Base-by-base conservation (phyloP, 1,139 yeast species). In the Insectozyma bohioensis region DNA sequence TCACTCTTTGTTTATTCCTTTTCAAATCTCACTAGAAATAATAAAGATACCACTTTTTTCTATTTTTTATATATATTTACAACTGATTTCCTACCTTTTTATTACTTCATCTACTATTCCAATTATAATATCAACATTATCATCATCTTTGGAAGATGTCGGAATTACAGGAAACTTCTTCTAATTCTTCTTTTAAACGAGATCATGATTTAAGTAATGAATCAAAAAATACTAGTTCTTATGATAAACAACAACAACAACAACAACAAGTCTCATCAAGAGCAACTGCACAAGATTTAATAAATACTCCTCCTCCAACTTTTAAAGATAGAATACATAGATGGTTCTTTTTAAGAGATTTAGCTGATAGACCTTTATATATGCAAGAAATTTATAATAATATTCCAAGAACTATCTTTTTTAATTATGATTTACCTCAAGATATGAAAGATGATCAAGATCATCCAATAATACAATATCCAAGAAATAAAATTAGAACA, bases 401-500 rank as follows among this genome's bases (percentile, higher is more conserved):
- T 17, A 58, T 56, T 20, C 72, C 74, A 2, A 48, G 75, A 31
- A 51, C 53, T 27, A 51, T 69, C 11, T 69, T 50, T 39, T 70
- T 65, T 37, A 69, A 69, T 46, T 52, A 56, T 23, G 58, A 51
- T 3, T 43, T 67, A 25, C 73, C 74, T 0, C 47, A 46, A 2
- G 43, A 50, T 20, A 49, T 65, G 60, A 43, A 31, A 28, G 55
- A 56, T 26, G 41, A 46, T 3, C 70, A 78, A 5, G 87, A 87
- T 11, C 58, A 67, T 35, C 94, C 95, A 1, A 48, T 64, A 5
- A 51, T 61, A 8, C 45, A 52, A 10, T 92, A 82, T 54, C 80
- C 95, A 3, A 74, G 95, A 54, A 92, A 92, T 64, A 92, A 92
- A 59, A 87, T 92, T 49, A 81, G 97, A 64, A 90, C 98, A 1